A percentile compares a stretch with the other conserved stretches of the same genome.
Conservation (phyloP, 2,329 filamentous ascomycete genomes). For the Spiromastix sp. region DNA sequence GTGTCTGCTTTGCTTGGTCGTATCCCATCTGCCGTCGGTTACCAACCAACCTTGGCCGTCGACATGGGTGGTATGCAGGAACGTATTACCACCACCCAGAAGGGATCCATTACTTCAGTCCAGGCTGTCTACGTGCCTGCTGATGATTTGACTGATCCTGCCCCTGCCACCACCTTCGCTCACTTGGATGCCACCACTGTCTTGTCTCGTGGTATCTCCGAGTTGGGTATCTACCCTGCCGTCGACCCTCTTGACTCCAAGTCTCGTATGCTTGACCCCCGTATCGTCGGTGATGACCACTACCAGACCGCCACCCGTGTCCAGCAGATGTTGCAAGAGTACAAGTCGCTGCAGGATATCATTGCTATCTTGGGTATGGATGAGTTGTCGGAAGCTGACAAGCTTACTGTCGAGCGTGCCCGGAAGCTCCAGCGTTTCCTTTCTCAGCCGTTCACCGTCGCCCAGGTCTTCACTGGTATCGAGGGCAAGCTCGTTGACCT, state of each 20-base stretch:
- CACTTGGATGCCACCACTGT: constrained; percentile 99
- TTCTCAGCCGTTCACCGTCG: constrained; percentile 94
- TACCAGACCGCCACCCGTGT: constrained; percentile 90
- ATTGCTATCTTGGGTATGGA: constrained; percentile 99
- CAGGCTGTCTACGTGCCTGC: constrained; percentile 99
- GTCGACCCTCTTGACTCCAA: constrained; percentile 99
- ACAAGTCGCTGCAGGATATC: constrained; percentile 99
- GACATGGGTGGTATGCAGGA: constrained; percentile 99
- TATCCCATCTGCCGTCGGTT: constrained; percentile 99
- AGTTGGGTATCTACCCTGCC: constrained; percentile 99
- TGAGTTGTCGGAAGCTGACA: constrained; percentile 96
- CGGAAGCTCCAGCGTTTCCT: constrained; percentile 99
- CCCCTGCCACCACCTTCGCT: constrained; percentile 97
- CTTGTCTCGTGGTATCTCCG: constrained; percentile 99
- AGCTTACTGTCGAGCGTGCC: constrained; percentile 99
- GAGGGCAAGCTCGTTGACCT: constrained; percentile 95
- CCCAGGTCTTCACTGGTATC: constrained; percentile 63
- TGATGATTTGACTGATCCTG: constrained; percentile 99
- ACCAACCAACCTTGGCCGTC: constrained; percentile 96
- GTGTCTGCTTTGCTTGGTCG: constrained; percentile 98
- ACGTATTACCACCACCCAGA: constrained; percentile 98
- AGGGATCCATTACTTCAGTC: constrained; percentile 99
- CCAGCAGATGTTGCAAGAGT: constrained; percentile 99
- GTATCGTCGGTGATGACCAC: constrained; percentile 96
- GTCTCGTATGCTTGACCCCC: constrained; percentile 98